Conservation (phyloP, 2,329 filamentous ascomycete species). For the Hirsutella thompsonii region DNA sequence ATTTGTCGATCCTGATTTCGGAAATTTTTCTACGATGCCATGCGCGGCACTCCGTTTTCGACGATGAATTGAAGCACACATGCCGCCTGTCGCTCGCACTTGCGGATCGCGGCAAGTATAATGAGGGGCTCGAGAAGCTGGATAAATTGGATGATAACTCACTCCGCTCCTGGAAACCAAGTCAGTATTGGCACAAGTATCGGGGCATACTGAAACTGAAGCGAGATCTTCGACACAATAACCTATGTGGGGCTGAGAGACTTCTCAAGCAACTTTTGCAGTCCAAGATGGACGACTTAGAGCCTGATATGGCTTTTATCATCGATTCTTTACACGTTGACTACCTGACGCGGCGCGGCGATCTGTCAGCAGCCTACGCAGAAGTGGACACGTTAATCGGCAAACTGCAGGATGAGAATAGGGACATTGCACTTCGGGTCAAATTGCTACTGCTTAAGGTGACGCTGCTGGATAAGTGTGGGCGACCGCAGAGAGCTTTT, state of each 20-base stretch:
- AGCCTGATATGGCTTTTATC: slow-evolving; percentile 37
- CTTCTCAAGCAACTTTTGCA: slow-evolving; percentile 40
- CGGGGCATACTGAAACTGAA: slow-evolving; percentile 53
- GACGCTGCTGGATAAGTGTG: slow-evolving; percentile 52
- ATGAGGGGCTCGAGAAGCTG: slow-evolving; percentile 40
- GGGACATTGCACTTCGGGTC: slow-evolving; percentile 51
- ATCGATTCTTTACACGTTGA: slow-evolving; percentile 40
- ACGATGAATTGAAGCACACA: slow-evolving; percentile 65
- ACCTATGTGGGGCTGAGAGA: slow-evolving; percentile 36
- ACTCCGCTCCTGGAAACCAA: slow-evolving; percentile 62
- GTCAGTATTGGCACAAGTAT: slow-evolving; percentile 60
- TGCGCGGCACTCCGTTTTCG: slow-evolving; percentile 41
- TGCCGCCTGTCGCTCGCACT: slow-evolving; percentile 53
- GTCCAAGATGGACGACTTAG: slow-evolving; percentile 34
- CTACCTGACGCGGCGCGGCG: slow-evolving; percentile 32
- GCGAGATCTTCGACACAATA: slow-evolving; percentile 43
- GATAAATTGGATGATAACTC: slow-evolving; percentile 41
- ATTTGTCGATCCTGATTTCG: slow-evolving; percentile 45
- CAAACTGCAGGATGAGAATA: slow-evolving; percentile 29
- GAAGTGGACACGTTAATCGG: slow-evolving; percentile 33
- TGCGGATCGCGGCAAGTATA: slow-evolving; percentile 55
- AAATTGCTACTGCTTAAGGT: slow-evolving; percentile 63
- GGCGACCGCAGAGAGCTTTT: slow-evolving; percentile 62
- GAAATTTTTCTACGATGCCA: slow-evolving; percentile 70
- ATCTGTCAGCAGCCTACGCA: slow-evolving; percentile 32